Percentiles rank a stretch among this genome's conserved stretches.
phyloP scores from a whole-genome alignment of 2,329 filamentous ascomycete genomes.

The Aspergillus felis region DNA sequence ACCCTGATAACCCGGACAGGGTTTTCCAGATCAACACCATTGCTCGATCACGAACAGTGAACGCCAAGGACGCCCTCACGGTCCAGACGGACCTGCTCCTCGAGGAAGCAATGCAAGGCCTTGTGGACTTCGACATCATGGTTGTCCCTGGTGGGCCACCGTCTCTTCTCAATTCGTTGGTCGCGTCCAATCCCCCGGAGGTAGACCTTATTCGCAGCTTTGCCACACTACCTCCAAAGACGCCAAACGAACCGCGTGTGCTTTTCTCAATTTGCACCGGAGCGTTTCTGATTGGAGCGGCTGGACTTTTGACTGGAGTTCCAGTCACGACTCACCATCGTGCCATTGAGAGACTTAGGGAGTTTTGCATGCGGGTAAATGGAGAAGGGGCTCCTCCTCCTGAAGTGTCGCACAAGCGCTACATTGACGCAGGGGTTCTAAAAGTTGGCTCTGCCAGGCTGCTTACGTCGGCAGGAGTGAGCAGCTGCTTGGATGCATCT shows the following conservation, averaged over 20 bases:
- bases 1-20: conserved; percentile 20
- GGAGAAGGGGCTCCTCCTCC: conserved; percentile 1
- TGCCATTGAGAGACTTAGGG: conserved; percentile 17
- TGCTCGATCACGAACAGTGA: conserved; percentile 22
- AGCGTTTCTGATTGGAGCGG: conserved; percentile 33
- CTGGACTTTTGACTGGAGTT: conserved; percentile 32
- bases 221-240: conserved; percentile 15
- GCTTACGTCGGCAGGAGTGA: conserved; percentile 74
- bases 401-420: conserved; percentile 17
- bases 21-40: conserved; percentile 35
- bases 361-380: conserved; percentile 16
- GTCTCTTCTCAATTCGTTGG: conserved; percentile 21
- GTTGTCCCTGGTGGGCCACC: conserved; percentile 36
- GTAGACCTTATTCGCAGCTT: conserved; percentile 21
- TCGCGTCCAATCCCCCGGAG: conserved; percentile 16
- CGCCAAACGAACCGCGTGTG: conserved; percentile 22
- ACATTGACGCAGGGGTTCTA: conserved; percentile 16
- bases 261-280: conserved; percentile 42
- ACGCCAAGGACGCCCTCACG: conserved; percentile 22
- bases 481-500: conserved; percentile 75
- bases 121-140: conserved; percentile 36
- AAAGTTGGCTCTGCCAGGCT: conserved; percentile 57
- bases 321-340: conserved; percentile 40
- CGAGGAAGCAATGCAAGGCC: conserved; percentile 19
- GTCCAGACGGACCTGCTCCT: conserved; percentile 30